Percentiles rank a stretch among this genome's conserved stretches.
These are phyloP conservation scores for Stemphylium vesicarium DNA, from an alignment of 2,329 filamentous ascomycete species.

Conservation along the genomic window DNA sequence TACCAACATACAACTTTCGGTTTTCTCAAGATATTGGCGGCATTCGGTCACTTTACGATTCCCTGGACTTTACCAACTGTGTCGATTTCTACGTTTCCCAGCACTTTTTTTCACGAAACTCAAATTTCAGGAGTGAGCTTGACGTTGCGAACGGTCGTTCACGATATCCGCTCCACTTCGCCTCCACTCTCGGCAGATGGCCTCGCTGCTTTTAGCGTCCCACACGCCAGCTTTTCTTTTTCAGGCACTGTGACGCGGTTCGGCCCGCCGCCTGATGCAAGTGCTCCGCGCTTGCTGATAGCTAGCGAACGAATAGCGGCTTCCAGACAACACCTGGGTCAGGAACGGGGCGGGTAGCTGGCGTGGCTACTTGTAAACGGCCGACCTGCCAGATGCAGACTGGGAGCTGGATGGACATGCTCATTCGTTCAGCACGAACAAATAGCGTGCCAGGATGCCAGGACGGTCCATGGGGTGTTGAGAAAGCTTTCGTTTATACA, in stretches of 20 bases:
- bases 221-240: slow-evolving; percentile 38
- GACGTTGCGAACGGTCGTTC: slow-evolving; percentile 21
- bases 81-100: background rate
- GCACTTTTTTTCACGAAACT: background rate
- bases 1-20: slow-evolving; percentile 25
- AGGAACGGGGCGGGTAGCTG: slow-evolving; percentile 16
- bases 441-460: slow-evolving; percentile 9
- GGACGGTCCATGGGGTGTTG: slow-evolving; percentile 4
- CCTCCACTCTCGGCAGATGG: slow-evolving; percentile 26
- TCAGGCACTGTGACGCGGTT: slow-evolving; percentile 37
- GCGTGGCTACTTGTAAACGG: slow-evolving; percentile 20
- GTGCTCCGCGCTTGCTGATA: slow-evolving; percentile 31
- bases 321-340: slow-evolving; percentile 11
- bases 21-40: slow-evolving; percentile 19
- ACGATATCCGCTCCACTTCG: slow-evolving; percentile 28
- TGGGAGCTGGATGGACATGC: slow-evolving; percentile 9
- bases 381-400: slow-evolving; percentile 8
- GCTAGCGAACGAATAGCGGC: slow-evolving; percentile 41
- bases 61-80: background rate
- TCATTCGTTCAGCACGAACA: slow-evolving; percentile 22
- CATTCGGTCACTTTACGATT: slow-evolving; percentile 22
- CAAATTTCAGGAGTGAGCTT: background rate
- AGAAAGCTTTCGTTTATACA: background rate
- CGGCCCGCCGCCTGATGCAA: slow-evolving; percentile 43
- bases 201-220: slow-evolving; percentile 41